phyloP scores from a whole-genome alignment of 2,329 filamentous ascomycete genomes.

The Chrysosporium queenslandicum region DNA sequence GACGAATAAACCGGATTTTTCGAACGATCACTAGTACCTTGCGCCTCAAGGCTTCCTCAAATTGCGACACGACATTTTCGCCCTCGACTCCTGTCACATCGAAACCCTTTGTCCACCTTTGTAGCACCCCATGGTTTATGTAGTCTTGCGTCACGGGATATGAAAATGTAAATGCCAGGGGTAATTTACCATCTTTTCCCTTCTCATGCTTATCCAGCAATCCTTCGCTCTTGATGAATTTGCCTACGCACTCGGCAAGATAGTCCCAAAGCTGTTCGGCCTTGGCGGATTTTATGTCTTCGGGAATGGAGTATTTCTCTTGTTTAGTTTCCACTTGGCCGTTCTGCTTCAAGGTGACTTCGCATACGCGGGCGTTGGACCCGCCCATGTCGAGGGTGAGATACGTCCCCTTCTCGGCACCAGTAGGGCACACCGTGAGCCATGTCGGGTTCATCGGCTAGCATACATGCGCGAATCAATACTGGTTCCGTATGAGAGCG shows the following conservation, averaged over 20 bases:
- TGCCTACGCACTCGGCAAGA: slow-evolving; percentile 81
- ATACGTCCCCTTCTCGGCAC: slow-evolving; percentile 76
- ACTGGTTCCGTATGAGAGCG: background rate
- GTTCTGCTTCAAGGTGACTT: slow-evolving; percentile 73
- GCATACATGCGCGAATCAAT: slow-evolving; percentile 10
- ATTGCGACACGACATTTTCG: slow-evolving; percentile 76
- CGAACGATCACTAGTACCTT: slow-evolving; percentile 41
- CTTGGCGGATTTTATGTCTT: slow-evolving; percentile 77
- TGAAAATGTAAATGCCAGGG: slow-evolving; percentile 90
- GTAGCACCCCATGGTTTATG: slow-evolving; percentile 82
- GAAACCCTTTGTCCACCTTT: slow-evolving; percentile 96
- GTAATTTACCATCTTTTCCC: slow-evolving; percentile 44
- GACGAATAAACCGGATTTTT: slow-evolving; percentile 14
- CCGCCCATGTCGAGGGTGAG: slow-evolving; percentile 92
- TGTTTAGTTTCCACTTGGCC: slow-evolving; percentile 91
- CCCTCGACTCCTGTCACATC: slow-evolving; percentile 89
- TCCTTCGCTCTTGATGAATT: slow-evolving; percentile 81
- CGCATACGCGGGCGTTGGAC: slow-evolving; percentile 87
- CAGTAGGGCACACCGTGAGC: slow-evolving; percentile 82
- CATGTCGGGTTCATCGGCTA: slow-evolving; percentile 97
- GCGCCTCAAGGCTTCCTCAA: slow-evolving; percentile 65
- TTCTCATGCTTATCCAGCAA: slow-evolving; percentile 34
- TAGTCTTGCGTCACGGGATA: slow-evolving; percentile 93
- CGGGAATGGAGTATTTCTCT: slow-evolving; percentile 89
- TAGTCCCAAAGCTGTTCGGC: slow-evolving; percentile 88